Base-by-base conservation (phyloP, 2,329 filamentous ascomycete species). In the Diplodia intermedia region DNA sequence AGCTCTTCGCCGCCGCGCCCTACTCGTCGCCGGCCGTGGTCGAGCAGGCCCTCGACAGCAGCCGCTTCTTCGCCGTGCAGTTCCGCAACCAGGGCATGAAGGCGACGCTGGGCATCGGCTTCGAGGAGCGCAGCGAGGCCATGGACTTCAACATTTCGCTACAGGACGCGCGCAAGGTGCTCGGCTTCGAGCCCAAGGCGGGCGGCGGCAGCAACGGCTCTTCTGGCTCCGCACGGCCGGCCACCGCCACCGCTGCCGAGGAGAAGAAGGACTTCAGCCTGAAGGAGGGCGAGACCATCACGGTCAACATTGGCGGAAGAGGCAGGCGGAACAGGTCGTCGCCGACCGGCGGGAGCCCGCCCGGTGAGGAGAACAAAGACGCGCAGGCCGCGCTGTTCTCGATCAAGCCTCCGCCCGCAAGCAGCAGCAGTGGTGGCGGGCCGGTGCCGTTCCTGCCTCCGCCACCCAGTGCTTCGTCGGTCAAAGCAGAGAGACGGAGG, bases 211-310 rank as follows among this genome's bases (percentile, higher is more conserved):
- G 62, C 47, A 29, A 26, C 20, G 53, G 36, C 55, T 31, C 63
- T 62, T 36, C 26, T 26, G 43, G 43, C 9, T n/a, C 43, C 43
- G 43, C 43, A n/a, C 43, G 43, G 20, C 43, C 43, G 3, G 9
- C 43, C n/a, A 3, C 9, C 18, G 7, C 43, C 43, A 15, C 55
- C 78, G 52, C 81, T 83, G 68, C 86, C n/a, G 57, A 87, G 75
- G 76, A 74, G 40, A 90, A 89, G 80, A 87, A 86, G 71, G 93
- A 97, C 75, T 93, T 93, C 75, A 94, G 91, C 74, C 79, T 97
- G 71, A 97, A 97, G 79, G 92, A 94, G 69, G 93, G 93, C 12
- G 90, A 97, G 84, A 97, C 91, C 20, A 96, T 97, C 73, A 92
- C 90, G 29, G 89, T 96, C 71, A 92, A 91, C 76, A 85, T 95